Conservation (phyloP, 139 green algal genomes). For the Chlorella sp. region DNA sequence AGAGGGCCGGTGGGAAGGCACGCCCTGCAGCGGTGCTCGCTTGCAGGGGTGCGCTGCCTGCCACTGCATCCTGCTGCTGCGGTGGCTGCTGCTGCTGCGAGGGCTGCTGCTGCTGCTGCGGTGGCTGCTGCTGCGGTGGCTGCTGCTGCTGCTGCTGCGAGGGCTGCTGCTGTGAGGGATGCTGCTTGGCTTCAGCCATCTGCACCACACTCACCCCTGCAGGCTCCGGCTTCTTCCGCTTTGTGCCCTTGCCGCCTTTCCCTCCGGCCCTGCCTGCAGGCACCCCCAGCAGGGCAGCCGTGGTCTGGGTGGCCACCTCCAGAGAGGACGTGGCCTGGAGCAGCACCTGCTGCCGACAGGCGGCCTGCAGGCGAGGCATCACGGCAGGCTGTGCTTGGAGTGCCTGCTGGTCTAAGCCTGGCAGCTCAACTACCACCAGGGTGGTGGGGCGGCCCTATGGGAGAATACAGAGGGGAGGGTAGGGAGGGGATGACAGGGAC, state of each 20-base stretch:
- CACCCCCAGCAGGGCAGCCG: conserved; percentile 1
- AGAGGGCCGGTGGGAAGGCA: conserved; percentile 12
- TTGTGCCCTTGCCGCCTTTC: neutral
- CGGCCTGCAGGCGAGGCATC: conserved; percentile 32
- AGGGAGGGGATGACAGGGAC: neutral
- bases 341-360: conserved; percentile 5
- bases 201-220: neutral
- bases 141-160: neutral
- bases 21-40: neutral
- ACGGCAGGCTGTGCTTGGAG: conserved; percentile 50
- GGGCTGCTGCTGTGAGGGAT: neutral
- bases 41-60: neutral
- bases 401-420: conserved; percentile 58
- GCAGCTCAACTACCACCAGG: conserved; percentile 63
- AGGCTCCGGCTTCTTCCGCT: conserved; percentile 23
- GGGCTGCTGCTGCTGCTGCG: neutral
- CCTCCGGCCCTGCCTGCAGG: neutral
- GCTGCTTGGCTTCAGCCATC: too few species aligned
- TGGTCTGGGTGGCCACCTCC: conserved; percentile 11
- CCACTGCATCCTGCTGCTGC: neutral
- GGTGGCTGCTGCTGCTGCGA: neutral
- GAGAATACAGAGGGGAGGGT: neutral
- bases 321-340: neutral
- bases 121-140: too few species aligned
- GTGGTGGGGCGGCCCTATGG: conserved; percentile 40